Conservation (phyloP, 371 early-diverging fungal species). For the Cokeromyces recurvatus region DNA sequence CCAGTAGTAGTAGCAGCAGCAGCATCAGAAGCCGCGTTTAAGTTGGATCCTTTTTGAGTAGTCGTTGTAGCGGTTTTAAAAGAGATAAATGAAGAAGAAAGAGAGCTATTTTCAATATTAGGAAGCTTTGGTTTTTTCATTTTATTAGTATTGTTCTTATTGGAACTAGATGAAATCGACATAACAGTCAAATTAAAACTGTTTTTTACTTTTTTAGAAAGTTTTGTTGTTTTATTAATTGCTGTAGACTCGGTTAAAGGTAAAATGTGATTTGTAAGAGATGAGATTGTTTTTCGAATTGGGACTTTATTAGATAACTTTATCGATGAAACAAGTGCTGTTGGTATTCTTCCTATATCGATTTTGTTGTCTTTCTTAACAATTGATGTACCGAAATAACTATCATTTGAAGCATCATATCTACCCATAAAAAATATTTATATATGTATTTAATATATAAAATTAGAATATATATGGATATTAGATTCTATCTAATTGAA, state of each 20-base stretch:
- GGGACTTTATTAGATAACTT: too few species aligned
- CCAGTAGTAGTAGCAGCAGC: too few species aligned
- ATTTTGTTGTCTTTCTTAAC: too few species aligned
- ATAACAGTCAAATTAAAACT: not conserved
- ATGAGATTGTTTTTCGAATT: constrained; percentile 12
- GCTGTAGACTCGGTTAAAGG: not conserved
- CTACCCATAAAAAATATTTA: too few species aligned
- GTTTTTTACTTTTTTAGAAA: constrained; percentile 3
- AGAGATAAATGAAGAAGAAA: constrained; percentile 6
- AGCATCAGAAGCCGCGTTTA: constrained; percentile 26
- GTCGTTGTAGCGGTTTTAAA: constrained; percentile 1
- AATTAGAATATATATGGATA: too few species aligned
- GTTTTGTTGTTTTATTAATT: not conserved
- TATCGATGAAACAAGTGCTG: too few species aligned
- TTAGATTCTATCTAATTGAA: too few species aligned
- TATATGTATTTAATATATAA: too few species aligned
- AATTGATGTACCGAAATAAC: too few species aligned
- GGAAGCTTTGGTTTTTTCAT: constrained; percentile 5
- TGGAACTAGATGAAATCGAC: constrained; percentile 4
- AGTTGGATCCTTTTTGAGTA: constrained; percentile 15
- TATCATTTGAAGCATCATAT: too few species aligned
- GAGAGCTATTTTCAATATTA: constrained; percentile 1
- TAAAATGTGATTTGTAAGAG: constrained; percentile 8
- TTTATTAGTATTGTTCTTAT: constrained; percentile 9
- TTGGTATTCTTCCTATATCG: too few species aligned